Conservation (phyloP, 495 filamentous ascomycete genomes). For the Neurospora africana region DNA sequence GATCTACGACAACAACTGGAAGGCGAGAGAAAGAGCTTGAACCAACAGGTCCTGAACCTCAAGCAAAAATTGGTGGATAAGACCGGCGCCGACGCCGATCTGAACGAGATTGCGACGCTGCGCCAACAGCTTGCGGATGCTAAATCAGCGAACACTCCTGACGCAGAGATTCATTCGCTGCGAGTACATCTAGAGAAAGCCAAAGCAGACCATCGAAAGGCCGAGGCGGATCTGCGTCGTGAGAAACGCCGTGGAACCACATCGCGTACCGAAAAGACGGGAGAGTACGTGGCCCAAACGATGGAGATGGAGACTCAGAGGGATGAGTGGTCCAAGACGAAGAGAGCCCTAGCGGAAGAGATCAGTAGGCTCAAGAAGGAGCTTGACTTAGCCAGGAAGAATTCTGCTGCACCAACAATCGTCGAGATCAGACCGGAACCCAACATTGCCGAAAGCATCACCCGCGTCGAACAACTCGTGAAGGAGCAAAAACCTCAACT, state of each 20-base stretch:
- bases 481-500: neutral
- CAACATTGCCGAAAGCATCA: neutral
- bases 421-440: neutral
- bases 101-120: neutral
- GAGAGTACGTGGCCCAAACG: neutral
- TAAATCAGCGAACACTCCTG: neutral
- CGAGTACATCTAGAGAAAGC: neutral
- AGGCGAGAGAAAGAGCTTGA: neutral
- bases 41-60: neutral
- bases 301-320: neutral
- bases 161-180: neutral
- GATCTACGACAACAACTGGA: neutral
- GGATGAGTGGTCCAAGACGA: neutral
- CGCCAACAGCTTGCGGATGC: neutral
- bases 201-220: neutral
- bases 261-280: neutral
- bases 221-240: neutral
- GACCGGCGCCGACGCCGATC: neutral
- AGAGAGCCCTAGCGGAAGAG: neutral
- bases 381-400: neutral
- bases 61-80: neutral
- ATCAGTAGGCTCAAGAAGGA: neutral
- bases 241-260: neutral
- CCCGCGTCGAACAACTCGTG: neutral
- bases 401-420: neutral